A percentile compares a stretch with the other conserved stretches of the same genome.
These are phyloP conservation scores for Nitzschia putrida DNA, from an alignment of 108 stramenopile genomes.

Conservation along the genomic window DNA sequence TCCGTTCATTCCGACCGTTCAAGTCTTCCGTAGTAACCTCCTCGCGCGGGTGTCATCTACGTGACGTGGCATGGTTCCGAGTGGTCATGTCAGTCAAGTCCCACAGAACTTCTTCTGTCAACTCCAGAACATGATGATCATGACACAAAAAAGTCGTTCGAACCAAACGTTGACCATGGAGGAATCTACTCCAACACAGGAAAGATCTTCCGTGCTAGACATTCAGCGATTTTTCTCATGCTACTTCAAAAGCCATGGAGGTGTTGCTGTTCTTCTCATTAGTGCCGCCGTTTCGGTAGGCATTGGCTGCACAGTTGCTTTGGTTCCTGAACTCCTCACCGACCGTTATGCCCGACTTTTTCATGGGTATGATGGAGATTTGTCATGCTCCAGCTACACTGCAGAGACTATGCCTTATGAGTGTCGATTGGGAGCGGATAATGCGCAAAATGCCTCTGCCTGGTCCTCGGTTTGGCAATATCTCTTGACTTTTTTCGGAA, in stretches of 20 bases:
- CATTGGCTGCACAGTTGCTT: slow-evolving; percentile 53
- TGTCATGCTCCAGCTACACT: slow-evolving; percentile 39
- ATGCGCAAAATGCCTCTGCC: slow-evolving; percentile 70
- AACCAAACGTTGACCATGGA: too few relatives aligned
- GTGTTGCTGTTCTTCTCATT: slow-evolving; percentile 11
- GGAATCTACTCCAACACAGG: too few relatives aligned
- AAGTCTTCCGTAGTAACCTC: too few relatives aligned
- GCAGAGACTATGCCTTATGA: slow-evolving; percentile 49
- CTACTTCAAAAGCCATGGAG: slow-evolving; percentile 8
- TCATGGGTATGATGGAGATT: slow-evolving; percentile 55
- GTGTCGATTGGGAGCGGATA: slow-evolving; percentile 66
- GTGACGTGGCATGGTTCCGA: too few relatives aligned
- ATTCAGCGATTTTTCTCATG: slow-evolving; percentile 6
- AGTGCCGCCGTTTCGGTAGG: slow-evolving; percentile 39
- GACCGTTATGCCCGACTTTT: slow-evolving; percentile 78
- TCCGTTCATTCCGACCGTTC: too few relatives aligned
- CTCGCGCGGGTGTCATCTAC: too few relatives aligned
- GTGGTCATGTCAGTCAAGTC: too few relatives aligned
- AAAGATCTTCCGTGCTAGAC: too few relatives aligned
- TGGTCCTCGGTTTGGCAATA: slow-evolving; percentile 46
- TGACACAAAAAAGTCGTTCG: too few relatives aligned
- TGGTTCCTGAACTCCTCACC: slow-evolving; percentile 61
- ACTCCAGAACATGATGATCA: too few relatives aligned
- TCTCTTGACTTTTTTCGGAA: slow-evolving; percentile 53
- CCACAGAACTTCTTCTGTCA: too few relatives aligned